Conservation (phyloP, 192 early-diverging fungal genomes). For the Coemansia sp. region DNA sequence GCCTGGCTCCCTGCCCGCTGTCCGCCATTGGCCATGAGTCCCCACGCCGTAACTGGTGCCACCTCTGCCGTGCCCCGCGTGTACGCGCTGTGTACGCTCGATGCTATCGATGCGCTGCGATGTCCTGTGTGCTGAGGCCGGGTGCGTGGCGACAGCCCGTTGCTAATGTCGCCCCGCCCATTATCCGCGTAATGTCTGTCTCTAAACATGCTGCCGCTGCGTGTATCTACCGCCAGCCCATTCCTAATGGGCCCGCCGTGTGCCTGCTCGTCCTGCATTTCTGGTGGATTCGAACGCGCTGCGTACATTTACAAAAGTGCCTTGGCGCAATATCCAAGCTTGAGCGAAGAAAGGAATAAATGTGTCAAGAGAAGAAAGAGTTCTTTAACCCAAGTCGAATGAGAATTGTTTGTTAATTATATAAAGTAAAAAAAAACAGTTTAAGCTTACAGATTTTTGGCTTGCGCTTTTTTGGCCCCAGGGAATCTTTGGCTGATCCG, state of each 20-base stretch:
- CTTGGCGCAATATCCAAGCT: not conserved
- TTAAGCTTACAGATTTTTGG: not conserved
- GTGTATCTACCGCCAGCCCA: conserved; percentile 30
- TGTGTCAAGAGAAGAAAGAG: not conserved
- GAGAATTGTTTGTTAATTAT: not conserved
- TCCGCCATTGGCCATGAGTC: conserved; percentile 16
- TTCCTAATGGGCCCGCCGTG: conserved; percentile 10
- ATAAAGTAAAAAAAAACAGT: conserved; percentile 10
- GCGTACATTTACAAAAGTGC: conserved; percentile 3
- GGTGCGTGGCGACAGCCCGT: not conserved
- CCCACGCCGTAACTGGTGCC: conserved; percentile 33
- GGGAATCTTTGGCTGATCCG: not conserved
- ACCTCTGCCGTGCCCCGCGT: conserved; percentile 25
- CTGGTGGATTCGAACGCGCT: not conserved
- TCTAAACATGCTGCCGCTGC: conserved; percentile 4
- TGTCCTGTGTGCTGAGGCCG: conserved; percentile 1
- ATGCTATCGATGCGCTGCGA: not conserved
- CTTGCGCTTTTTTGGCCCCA: not conserved
- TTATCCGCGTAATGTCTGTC: not conserved
- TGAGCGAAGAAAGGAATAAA: conserved; percentile 1
- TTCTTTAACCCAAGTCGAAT: not conserved
- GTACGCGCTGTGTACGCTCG: not conserved
- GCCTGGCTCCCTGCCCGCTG: conserved; percentile 1
- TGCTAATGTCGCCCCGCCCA: not conserved
- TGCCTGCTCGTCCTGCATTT: conserved; percentile 8